Base-by-base conservation (phyloP, 1,139 yeast genomes). In the Magnusiomyces sp. region DNA sequence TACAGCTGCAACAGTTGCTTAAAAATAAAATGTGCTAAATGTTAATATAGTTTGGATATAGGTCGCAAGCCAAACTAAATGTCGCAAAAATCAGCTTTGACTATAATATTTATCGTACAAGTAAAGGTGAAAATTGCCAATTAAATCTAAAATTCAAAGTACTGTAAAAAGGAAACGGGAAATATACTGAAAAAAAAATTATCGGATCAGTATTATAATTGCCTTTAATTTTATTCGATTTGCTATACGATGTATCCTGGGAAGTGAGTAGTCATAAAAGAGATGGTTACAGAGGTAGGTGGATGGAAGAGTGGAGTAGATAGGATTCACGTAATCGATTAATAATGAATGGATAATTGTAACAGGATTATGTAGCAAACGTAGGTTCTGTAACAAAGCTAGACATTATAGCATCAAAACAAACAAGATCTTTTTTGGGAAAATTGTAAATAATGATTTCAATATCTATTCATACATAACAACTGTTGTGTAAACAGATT, bases 391-490 rank as follows among this genome's bases (percentile, higher is more conserved):
- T 23, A 23, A 23, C 29, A 23, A 23, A 23, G 29, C 7, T 7
- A 23, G 29, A 23, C 29, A 5, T 23, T 23, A 23, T 23, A 23
- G 7, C 7, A 23, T 23, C 29, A 23, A 23, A 23, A 4, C 4
- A 23, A 23, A 23, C 29, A 23, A 23, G 7, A 23, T 5, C 29
- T 23, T 23, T 23, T 23, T 31, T 29, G 20, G 47, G 50, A 38
- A 43, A 43, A 31, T 41, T 43, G 47, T 43, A 48, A 48, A 48
- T 40, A 46, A 19, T 32, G 40, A 39, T 13, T 23, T 29, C 29
- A 23, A 23, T 23, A 23, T 23, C 29, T 23, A 23, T 5, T 7
- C 29, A 23, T 6, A 17, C 29, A 23, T 6, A 17, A 29, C 16
- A 17, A 32, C 14, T 10, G n/a, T 40, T 40, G 13, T 23, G 19